phyloP scores from a whole-genome alignment of 192 early-diverging fungal species.

The Backusella luteola region DNA sequence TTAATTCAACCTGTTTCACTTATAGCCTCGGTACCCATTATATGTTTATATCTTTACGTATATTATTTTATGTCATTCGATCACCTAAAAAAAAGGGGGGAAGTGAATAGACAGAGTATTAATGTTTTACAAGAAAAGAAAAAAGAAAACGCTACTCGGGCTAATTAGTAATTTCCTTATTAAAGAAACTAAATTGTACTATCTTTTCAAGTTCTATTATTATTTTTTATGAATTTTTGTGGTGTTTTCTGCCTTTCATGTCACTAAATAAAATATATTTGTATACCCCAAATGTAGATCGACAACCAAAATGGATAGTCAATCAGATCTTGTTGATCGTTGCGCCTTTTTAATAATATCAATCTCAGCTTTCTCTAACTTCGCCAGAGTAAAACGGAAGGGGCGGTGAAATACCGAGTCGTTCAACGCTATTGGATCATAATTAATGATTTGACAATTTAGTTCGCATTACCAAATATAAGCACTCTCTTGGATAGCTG shows the following conservation, averaged over 20 bases:
- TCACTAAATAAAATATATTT: not conserved
- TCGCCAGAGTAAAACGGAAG: not conserved
- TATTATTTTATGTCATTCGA: not conserved
- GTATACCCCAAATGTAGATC: not conserved
- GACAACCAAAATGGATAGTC: not conserved
- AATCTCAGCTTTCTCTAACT: not conserved
- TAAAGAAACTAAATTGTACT: not conserved
- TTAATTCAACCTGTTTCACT: not conserved
- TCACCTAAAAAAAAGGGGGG: not conserved
- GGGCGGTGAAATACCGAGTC: not conserved
- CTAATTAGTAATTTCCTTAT: slow-evolving; percentile 9
- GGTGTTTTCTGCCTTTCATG: not conserved
- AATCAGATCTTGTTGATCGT: not conserved
- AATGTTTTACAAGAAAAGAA: slow-evolving; percentile 3
- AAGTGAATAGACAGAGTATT: not conserved
- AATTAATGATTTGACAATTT: not conserved
- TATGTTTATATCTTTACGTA: not conserved
- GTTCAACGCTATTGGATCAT: not conserved
- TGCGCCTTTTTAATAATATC: not conserved
- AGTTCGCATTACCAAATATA: not conserved
- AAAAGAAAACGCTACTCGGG: not conserved
- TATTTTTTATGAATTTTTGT: not conserved
- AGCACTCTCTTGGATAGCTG: not conserved
- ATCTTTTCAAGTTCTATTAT: not conserved
- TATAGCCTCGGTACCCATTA: not conserved